Base-by-base conservation (phyloP, 441 rosid species). In the Arabidopsis hybrid region DNA sequence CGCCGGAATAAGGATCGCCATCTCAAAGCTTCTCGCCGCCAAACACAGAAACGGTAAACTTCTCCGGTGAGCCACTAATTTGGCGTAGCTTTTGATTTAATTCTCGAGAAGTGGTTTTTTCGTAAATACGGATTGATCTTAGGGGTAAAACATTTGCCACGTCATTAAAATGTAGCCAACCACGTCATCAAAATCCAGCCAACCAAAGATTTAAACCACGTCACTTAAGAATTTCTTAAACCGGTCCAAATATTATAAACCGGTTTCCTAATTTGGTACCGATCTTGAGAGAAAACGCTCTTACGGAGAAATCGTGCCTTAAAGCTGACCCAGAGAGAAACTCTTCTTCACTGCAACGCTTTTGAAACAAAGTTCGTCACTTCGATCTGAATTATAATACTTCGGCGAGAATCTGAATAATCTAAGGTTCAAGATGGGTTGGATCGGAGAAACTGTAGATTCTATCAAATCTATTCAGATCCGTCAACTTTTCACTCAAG, bases 401-500 rank as follows among this genome's bases (percentile, higher is more conserved):
- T 34, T 60, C 65, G 60, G 7, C 16, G 57, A 53, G 52, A 40
- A 56, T 51, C 39, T 16, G 55, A 59, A 49, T 8, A 8, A 16
- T 14, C 39, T 14, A 13, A 65, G 52, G 18, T 51, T 34, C 18
- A 71, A 83, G 67, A 91, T 88, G 97, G 92, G 92, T 72, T 88
- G 82, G 87, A 76, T 91, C 71, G 89, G 91, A 57, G 97, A 88
- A 34, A 83, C 88, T 42, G 61, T 88, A 13, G 89, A 84, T 67
- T 91, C 95, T 26, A 77, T 91, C 65, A 86, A 82, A 82, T 88
- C 89, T 12, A 83, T 88, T 56, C 89, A 91, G 89, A 87, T 85
- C 83, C 93, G 93, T 17, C 95, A 88, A 80, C 89, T 88, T 53
- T 84, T 87, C 51, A 83, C 86, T 63, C 97, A 91, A 70, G 87